Conservation (phyloP, 2,329 filamentous ascomycete genomes). For the Colletotrichum australisinense region DNA sequence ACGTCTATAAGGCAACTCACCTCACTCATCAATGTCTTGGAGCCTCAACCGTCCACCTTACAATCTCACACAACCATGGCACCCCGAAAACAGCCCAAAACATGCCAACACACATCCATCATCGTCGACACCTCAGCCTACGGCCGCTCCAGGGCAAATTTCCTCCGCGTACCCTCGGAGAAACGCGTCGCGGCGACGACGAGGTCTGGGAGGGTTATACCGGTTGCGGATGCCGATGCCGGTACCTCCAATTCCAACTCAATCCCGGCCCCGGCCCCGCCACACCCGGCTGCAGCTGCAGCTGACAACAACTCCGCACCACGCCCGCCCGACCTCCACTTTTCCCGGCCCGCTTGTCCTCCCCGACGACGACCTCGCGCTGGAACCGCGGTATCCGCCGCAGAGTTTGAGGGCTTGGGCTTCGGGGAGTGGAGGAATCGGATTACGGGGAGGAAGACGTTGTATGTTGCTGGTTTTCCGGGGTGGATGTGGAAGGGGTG, state of each 20-base stretch:
- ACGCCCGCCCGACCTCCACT: constrained; percentile 37
- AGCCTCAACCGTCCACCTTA: neutral
- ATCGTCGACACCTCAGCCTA: constrained; percentile 10
- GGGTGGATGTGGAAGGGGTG: constrained; percentile 49
- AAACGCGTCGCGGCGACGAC: constrained; percentile 45
- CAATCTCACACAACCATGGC: constrained; percentile 4
- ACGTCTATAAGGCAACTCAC: neutral
- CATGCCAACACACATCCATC: constrained; percentile 15
- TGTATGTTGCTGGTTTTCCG: constrained; percentile 66
- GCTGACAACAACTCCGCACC: neutral
- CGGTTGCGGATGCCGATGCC: too few relatives aligned
- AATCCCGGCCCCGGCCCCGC: neutral
- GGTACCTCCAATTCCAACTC: neutral
- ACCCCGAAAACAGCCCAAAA: constrained; percentile 1
- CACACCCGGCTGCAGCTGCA: too few relatives aligned
- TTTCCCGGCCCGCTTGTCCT: constrained; percentile 72
- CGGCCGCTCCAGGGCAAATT: constrained; percentile 37
- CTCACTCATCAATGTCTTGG: accelerated
- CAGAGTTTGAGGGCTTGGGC: constrained; percentile 67
- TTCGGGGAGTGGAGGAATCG: constrained; percentile 58
- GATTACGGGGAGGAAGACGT: constrained; percentile 57
- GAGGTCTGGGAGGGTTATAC: constrained; percentile 40
- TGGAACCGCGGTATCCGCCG: constrained; percentile 60
- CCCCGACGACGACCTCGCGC: constrained; percentile 68
- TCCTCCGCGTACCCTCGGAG: constrained; percentile 41